Conservation (phyloP, 441 rosid species). For the Codiaeum variegatum region DNA sequence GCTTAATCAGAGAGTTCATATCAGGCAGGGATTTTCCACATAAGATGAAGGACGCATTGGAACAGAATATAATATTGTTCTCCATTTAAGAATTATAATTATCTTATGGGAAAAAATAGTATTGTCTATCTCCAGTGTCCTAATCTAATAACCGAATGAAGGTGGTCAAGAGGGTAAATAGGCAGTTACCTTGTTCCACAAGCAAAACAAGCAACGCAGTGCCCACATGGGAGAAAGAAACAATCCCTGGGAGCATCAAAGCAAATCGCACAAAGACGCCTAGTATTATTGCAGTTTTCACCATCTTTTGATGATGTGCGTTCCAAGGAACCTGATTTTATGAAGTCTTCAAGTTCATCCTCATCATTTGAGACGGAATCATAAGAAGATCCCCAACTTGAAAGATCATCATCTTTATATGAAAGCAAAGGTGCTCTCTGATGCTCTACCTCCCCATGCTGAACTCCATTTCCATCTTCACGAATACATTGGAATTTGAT, state of each 20-base stretch:
- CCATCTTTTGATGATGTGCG: slow-evolving; percentile 44
- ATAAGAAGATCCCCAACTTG: slow-evolving; percentile 95
- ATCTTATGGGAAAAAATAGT: neutral
- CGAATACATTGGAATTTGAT: slow-evolving; percentile 42
- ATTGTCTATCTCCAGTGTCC: neutral
- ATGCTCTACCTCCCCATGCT: slow-evolving; percentile 33
- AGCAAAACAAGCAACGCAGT: slow-evolving; percentile 80
- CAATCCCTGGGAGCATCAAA: slow-evolving; percentile 97
- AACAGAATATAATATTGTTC: neutral
- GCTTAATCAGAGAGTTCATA: neutral
- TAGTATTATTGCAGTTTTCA: slow-evolving; percentile 63
- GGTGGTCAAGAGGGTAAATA: neutral
- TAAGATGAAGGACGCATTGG: neutral
- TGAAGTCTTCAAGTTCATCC: slow-evolving; percentile 56
- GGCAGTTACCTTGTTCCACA: slow-evolving; percentile 80
- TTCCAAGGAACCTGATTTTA: slow-evolving; percentile 35
- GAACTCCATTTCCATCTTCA: slow-evolving; percentile 37
- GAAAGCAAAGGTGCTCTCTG: slow-evolving; percentile 72
- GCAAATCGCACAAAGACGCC: slow-evolving; percentile 91
- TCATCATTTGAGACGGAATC: slow-evolving; percentile 74
- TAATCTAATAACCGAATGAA: neutral
- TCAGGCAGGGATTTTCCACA: neutral
- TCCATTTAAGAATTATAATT: neutral
- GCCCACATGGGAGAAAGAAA: slow-evolving; percentile 98
- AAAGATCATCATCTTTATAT: slow-evolving; percentile 77